Conservation (phyloP, 345 rosid genomes). For the Noccaea bulbosa region DNA sequence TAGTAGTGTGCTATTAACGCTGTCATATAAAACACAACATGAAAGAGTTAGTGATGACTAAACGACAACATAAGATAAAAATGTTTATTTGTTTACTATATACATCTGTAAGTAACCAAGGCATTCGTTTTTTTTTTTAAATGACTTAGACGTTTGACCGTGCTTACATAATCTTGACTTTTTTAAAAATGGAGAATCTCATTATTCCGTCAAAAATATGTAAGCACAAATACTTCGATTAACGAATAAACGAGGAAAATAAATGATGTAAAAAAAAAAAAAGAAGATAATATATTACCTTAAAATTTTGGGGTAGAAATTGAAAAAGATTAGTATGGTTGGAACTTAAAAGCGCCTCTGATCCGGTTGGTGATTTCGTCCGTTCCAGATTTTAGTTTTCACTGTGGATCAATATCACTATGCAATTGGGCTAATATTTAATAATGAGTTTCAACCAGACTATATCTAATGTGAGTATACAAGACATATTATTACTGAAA, state of each 20-base stretch:
- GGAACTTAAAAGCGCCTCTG: background rate
- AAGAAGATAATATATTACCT: too few species aligned
- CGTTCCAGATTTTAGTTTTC: background rate
- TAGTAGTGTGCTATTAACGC: constrained; percentile 9
- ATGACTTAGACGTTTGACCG: background rate
- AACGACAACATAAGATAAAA: background rate
- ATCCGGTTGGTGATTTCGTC: constrained; percentile 6
- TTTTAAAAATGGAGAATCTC: background rate
- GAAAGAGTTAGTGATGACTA: constrained; percentile 1
- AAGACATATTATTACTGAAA: background rate
- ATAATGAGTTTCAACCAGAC: constrained; percentile 16
- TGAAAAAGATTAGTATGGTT: background rate
- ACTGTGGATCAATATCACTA: background rate
- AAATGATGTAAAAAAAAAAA: too few species aligned
- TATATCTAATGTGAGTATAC: background rate
- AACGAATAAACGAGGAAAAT: background rate
- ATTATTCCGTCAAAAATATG: background rate
- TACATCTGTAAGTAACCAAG: background rate
- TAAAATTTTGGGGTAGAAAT: background rate
- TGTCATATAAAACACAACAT: constrained; percentile 23
- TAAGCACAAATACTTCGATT: background rate
- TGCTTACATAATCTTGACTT: too few species aligned
- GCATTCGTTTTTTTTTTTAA: background rate
- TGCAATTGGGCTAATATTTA: constrained; percentile 2
- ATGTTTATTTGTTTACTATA: background rate